Conservation (phyloP, 768 basidiomycete species). For the Kwoniella shandongensis region DNA sequence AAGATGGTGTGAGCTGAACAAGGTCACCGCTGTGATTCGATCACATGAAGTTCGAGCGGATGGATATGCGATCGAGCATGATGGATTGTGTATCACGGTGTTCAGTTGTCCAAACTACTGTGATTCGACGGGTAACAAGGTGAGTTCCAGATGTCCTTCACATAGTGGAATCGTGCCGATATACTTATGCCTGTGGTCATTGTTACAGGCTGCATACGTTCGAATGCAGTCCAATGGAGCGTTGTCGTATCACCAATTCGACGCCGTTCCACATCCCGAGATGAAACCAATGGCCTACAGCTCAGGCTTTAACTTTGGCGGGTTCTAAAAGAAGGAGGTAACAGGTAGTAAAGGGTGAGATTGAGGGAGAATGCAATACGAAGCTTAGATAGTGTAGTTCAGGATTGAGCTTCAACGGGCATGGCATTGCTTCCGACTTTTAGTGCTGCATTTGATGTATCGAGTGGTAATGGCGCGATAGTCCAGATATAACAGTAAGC, state of each 20-base stretch:
- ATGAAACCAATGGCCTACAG: conserved; percentile 86
- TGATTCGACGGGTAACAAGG: conserved; percentile 60
- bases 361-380: no score
- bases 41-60: conserved; percentile 93
- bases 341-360: no score
- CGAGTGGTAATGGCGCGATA: no score
- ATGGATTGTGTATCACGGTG: conserved; percentile 89
- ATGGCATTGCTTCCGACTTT: no score
- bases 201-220: conserved; percentile 42
- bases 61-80: conserved; percentile 91
- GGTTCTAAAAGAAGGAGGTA: conserved; percentile 10
- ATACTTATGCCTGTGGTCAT: no score
- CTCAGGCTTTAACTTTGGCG: conserved; percentile 38
- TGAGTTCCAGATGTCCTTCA: conserved; percentile 55
- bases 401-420: no score
- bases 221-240: conserved; percentile 77
- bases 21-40: conserved; percentile 82
- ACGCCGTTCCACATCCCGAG: conserved; percentile 81
- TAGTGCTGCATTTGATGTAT: no score
- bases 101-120: conserved; percentile 77
- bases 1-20: conserved; percentile 82
- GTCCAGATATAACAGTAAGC: no score
- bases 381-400: no score
- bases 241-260: conserved; percentile 69
- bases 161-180: background rate